A percentile compares a stretch with the other conserved stretches of the same genome.
phyloP scores from a whole-genome alignment of 305 asterid species.

The Fraxinus albicans region DNA sequence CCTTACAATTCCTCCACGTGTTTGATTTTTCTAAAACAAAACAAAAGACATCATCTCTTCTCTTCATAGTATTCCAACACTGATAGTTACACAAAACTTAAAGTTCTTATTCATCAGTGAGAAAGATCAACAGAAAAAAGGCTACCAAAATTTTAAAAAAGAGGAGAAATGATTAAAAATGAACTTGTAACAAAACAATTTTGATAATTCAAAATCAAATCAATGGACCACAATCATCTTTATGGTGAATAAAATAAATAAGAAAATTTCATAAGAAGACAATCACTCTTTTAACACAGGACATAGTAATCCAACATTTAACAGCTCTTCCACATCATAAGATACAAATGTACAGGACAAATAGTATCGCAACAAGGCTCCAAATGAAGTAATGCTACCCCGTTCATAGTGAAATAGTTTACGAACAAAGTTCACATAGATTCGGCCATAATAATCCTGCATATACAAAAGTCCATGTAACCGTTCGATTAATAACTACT shows the following conservation, averaged over 20 bases:
- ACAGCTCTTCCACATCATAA: background rate
- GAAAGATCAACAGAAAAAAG: background rate
- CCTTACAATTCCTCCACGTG: background rate
- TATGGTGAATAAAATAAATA: background rate
- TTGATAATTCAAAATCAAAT: background rate
- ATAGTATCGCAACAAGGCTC: background rate
- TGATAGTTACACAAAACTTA: background rate
- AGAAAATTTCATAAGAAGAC: background rate
- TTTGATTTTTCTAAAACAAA: background rate
- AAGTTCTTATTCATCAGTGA: background rate
- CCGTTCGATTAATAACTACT: no score
- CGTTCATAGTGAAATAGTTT: no score
- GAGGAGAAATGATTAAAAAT: background rate
- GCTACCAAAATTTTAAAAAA: background rate
- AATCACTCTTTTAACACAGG: background rate
- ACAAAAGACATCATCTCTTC: background rate
- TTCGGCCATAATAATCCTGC: no score
- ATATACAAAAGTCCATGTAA: no score
- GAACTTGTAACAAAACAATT: background rate
- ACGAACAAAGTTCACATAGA: no score
- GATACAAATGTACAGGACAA: constrained; percentile 15
- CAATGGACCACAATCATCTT: background rate
- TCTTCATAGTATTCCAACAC: background rate
- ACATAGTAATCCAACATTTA: constrained; percentile 4
- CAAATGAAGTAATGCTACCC: no score